These are phyloP conservation scores for Acanthamoeba lenticulata DNA, from an alignment of 208 protist genomes.

Conservation along the genomic window DNA sequence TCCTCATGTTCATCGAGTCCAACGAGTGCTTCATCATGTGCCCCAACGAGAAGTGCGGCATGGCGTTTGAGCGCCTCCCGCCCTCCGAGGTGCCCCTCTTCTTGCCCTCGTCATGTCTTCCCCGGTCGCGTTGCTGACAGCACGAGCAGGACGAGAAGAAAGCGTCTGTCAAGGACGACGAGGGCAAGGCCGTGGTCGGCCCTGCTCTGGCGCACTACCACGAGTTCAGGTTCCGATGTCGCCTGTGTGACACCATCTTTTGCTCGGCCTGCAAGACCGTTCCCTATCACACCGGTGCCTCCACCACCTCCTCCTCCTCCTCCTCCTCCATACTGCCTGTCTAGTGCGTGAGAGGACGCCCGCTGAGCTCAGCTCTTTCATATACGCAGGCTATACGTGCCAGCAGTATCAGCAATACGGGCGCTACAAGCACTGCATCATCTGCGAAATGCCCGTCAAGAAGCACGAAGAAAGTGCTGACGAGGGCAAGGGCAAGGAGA, in stretches of 20 bases:
- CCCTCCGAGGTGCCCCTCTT: background rate
- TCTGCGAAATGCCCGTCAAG: constrained; percentile 19
- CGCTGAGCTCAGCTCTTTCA: background rate
- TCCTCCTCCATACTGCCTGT: background rate
- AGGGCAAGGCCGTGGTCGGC: background rate
- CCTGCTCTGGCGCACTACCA: constrained; percentile 26
- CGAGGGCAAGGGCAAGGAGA: constrained; percentile 13
- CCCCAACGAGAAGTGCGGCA: background rate
- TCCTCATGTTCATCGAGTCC: background rate
- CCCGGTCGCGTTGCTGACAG: background rate
- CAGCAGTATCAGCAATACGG: constrained; percentile 16
- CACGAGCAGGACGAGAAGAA: background rate
- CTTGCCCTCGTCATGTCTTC: background rate
- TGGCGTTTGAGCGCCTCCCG: constrained; percentile 6
- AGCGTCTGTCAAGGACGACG: constrained; percentile 19
- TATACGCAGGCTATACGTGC: background rate
- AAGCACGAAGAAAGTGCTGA: background rate
- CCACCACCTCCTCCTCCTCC: background rate
- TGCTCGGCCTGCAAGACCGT: background rate
- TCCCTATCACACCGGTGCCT: background rate
- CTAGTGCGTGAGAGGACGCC: background rate
- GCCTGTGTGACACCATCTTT: constrained; percentile 25
- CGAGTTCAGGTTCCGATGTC: constrained; percentile 38
- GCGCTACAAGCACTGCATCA: constrained; percentile 25
- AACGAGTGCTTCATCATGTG: constrained; percentile 30